These are phyloP conservation scores for Aureobasidium vineae DNA, from an alignment of 2,329 filamentous ascomycete genomes.

Conservation along the genomic window DNA sequence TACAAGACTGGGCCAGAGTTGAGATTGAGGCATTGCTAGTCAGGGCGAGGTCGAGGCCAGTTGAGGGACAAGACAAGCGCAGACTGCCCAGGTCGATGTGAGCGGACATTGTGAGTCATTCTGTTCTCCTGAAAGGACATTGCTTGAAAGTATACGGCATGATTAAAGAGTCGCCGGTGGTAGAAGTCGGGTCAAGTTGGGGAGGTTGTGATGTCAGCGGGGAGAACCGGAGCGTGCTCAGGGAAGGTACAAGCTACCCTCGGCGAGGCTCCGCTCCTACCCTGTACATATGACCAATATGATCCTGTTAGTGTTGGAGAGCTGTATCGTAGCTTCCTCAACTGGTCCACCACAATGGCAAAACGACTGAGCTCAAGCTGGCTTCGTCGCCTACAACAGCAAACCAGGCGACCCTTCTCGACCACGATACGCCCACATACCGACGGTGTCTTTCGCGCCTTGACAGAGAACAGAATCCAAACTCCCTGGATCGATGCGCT, in stretches of 20 bases:
- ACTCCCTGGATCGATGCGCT: constrained; percentile 70
- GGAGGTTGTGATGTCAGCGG: constrained; percentile 21
- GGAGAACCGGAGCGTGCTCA: constrained; percentile 10
- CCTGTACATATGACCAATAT: constrained; percentile 13
- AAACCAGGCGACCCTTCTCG: constrained; percentile 15
- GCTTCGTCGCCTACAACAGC: constrained; percentile 6
- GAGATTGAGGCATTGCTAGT: constrained; percentile 5
- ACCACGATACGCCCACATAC: constrained; percentile 37
- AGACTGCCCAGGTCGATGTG: constrained; percentile 1
- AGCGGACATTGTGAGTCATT: neutral
- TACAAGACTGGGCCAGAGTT: neutral
- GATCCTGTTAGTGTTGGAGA: neutral
- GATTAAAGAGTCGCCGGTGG: neutral
- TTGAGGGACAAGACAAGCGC: constrained; percentile 16
- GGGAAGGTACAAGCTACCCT: neutral
- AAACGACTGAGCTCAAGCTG: neutral
- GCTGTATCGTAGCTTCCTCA: constrained; percentile 5
- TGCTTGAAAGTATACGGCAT: neutral
- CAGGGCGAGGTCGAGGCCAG: constrained; percentile 2
- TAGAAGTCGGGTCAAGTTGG: neutral
- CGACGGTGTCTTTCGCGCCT: constrained; percentile 60
- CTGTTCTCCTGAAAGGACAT: neutral
- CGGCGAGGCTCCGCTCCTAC: constrained; percentile 1
- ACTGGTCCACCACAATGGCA: neutral
- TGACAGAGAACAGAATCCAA: constrained; percentile 59